These are phyloP conservation scores for Teratosphaeria zuluensis DNA, from an alignment of 2,329 filamentous ascomycete genomes.

Conservation along the genomic window DNA sequence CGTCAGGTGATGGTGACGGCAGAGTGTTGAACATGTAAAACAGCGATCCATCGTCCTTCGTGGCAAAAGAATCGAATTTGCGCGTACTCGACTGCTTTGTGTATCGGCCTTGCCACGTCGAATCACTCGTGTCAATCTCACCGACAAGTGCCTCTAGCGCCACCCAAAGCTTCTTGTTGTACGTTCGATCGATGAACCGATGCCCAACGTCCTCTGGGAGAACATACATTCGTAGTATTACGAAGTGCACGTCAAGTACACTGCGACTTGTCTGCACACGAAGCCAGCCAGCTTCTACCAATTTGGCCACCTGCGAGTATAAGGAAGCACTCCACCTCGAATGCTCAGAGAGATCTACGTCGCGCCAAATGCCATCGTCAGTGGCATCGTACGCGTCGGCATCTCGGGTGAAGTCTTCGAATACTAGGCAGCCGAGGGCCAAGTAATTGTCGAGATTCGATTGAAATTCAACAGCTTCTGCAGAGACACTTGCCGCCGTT, in stretches of 20 bases:
- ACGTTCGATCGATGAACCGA: conserved; percentile 40
- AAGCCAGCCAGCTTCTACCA: conserved; percentile 8
- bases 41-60: conserved; percentile 43
- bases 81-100: conserved; percentile 6
- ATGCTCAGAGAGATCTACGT: not conserved
- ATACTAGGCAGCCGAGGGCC: conserved; percentile 15
- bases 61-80: conserved; percentile 32
- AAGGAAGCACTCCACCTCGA: not conserved
- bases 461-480: conserved; percentile 1
- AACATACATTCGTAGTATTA: conserved; percentile 18
- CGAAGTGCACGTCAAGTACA: not conserved
- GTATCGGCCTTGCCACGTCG: conserved; percentile 46
- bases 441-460: conserved; percentile 15
- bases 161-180: conserved; percentile 35
- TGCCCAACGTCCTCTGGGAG: conserved; percentile 45
- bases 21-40: conserved; percentile 65
- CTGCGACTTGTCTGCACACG: conserved; percentile 7
- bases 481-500: not conserved
- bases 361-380: not conserved
- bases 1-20: conserved; percentile 55
- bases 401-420: conserved; percentile 5
- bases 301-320: conserved; percentile 1
- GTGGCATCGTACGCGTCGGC: not conserved
- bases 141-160: conserved; percentile 42
- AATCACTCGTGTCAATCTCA: conserved; percentile 45